Evolutionary conservation across 352 stramenopile genomes (phyloP).

Genomic region (Labyrinthula sp.): DNA sequence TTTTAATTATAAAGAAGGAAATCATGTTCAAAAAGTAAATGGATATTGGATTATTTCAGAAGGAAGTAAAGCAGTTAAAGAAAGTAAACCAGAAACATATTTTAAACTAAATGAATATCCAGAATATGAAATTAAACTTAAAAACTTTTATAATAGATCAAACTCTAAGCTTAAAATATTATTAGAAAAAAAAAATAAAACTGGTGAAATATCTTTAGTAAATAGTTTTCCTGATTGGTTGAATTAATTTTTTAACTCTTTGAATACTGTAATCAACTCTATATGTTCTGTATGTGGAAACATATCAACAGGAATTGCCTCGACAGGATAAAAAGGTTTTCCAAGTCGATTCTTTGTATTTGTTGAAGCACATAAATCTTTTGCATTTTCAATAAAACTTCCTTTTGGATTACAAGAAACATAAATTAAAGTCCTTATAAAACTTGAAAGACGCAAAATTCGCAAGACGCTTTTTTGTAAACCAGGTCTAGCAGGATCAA

Average conservation of each 20-base stretch:
- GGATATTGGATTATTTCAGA: too few species aligned
- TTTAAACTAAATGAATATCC: too few species aligned
- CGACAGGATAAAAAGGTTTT: conserved; percentile 63
- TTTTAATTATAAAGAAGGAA: too few species aligned
- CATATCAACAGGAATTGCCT: conserved; percentile 86
- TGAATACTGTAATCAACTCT: conserved; percentile 95
- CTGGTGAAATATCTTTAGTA: too few species aligned
- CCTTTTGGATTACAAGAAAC: conserved; percentile 93
- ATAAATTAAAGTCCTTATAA: conserved; percentile 75
- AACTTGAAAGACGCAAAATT: conserved; percentile 50
- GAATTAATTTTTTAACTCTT: conserved; percentile 40
- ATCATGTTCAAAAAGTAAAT: too few species aligned
- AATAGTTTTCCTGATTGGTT: too few species aligned
- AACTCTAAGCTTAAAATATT: too few species aligned
- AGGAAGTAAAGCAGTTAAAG: too few species aligned
- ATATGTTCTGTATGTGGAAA: conserved; percentile 92
- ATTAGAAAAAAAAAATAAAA: too few species aligned
- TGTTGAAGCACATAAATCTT: conserved; percentile 64
- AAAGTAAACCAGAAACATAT: too few species aligned
- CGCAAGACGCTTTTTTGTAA: conserved; percentile 69
- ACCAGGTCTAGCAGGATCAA: conserved; percentile 82
- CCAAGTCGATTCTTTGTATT: conserved; percentile 66
- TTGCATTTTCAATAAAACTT: conserved; percentile 61
- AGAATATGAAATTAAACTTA: too few species aligned
- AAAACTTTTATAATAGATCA: too few species aligned